Percentiles rank a stretch among this genome's conserved stretches.
phyloP scores from a whole-genome alignment of 1,139 yeast species.

The Waltiozyma sp. region DNA sequence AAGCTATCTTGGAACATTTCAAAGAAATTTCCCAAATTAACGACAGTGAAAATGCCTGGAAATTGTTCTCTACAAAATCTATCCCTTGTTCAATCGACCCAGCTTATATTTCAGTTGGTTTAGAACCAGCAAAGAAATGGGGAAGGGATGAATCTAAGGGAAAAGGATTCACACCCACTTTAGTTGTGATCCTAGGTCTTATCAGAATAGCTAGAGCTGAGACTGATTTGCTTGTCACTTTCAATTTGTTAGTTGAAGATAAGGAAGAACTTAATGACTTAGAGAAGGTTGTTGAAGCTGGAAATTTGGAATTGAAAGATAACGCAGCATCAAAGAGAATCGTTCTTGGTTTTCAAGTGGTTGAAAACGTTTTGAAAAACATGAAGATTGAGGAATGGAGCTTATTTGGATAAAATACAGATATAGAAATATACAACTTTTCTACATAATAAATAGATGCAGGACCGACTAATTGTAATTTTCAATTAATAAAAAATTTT shows the following conservation, averaged over 20 bases:
- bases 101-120: conserved; percentile 21
- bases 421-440: too few species aligned
- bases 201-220: conserved; percentile 37
- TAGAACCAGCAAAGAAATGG: conserved; percentile 37
- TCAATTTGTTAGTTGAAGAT: conserved; percentile 39
- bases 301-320: conserved; percentile 8
- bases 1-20: conserved; percentile 29
- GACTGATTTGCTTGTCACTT: conserved; percentile 55
- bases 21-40: conserved; percentile 31
- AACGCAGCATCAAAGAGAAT: conserved; percentile 20
- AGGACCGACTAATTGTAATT: too few species aligned
- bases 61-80: conserved; percentile 11
- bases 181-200: conserved; percentile 40
- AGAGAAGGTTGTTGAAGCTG: conserved; percentile 8
- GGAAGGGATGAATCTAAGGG: conserved; percentile 26
- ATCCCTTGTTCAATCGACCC: conserved; percentile 4
- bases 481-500: too few species aligned
- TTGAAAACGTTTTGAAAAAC: conserved; percentile 21
- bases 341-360: conserved; percentile 20
- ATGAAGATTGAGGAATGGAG: conserved; percentile 32
- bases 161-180: conserved; percentile 18
- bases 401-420: conserved; percentile 29
- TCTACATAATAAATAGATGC: too few species aligned
- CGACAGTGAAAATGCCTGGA: conserved; percentile 19
- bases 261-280: conserved; percentile 17